Percentiles rank a stretch among this genome's conserved stretches.
Evolutionary conservation across 352 stramenopile genomes (phyloP).

Genomic region (Chrysophaeum taylorii): DNA sequence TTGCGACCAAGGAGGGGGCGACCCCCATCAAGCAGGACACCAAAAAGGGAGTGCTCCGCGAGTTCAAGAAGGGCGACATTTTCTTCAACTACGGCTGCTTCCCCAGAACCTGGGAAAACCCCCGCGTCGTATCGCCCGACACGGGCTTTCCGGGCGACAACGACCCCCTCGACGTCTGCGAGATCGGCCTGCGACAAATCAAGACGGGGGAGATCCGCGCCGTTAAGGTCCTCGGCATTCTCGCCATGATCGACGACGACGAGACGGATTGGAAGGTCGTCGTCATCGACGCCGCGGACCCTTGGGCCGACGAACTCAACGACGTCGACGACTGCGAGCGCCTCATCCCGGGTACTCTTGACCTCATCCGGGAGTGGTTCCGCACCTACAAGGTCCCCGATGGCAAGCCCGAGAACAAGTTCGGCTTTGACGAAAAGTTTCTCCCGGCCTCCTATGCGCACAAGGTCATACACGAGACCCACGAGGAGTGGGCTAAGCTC

Average conservation of each 20-base stretch:
- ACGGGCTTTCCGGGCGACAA: conserved; percentile 69
- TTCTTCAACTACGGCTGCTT: conserved; percentile 79
- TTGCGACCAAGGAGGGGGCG: conserved; percentile 70
- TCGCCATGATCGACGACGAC: conserved; percentile 77
- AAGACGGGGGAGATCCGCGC: conserved; percentile 70
- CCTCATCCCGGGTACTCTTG: conserved; percentile 62
- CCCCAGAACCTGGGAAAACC: conserved; percentile 86
- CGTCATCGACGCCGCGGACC: conserved; percentile 73
- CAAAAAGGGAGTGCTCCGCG: conserved; percentile 75
- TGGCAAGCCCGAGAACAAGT: conserved; percentile 77
- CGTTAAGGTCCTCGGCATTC: conserved; percentile 78
- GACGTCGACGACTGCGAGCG: conserved; percentile 72
- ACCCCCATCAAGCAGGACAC: conserved; percentile 81
- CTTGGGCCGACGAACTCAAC: conserved; percentile 63
- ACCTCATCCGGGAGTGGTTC: conserved; percentile 72
- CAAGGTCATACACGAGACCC: conserved; percentile 63
- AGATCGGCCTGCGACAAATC: conserved; percentile 68
- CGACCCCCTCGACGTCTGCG: conserved; percentile 79
- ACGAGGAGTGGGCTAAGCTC: conserved; percentile 26
- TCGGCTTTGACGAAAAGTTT: conserved; percentile 71
- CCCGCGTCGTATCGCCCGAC: conserved; percentile 61
- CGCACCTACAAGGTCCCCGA: conserved; percentile 88
- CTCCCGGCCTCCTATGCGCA: conserved; percentile 72
- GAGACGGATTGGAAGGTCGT: conserved; percentile 88
- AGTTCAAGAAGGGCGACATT: conserved; percentile 45